phyloP scores from a whole-genome alignment of 345 rosid species.

The Euphorbia pulcherrima region DNA sequence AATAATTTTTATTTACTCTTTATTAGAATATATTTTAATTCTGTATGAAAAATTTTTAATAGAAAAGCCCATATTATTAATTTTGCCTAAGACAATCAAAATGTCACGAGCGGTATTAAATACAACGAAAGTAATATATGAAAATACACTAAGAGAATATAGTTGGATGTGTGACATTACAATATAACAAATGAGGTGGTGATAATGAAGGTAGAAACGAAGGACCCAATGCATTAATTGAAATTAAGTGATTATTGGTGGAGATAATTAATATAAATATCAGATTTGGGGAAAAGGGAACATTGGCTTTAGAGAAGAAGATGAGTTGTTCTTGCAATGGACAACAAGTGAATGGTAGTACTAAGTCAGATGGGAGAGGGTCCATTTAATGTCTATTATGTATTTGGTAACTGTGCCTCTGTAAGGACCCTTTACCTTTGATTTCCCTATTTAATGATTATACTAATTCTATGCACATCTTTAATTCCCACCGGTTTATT shows the following conservation, averaged over 20 bases:
- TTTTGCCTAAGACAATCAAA: no score
- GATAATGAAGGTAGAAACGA: slow-evolving; percentile 3
- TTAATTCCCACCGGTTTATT: neutral
- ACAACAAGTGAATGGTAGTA: neutral
- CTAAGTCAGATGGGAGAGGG: neutral
- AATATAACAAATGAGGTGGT: neutral
- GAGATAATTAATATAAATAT: neutral
- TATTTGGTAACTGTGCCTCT: neutral
- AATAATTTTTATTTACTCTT: no score
- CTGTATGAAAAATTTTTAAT: no score
- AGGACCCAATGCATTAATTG: slow-evolving; percentile 22
- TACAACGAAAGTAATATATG: no score
- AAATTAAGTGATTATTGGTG: slow-evolving; percentile 10
- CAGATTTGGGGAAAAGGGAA: slow-evolving; percentile 2
- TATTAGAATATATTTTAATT: no score
- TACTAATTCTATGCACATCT: neutral
- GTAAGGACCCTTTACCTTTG: neutral
- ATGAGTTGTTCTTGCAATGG: neutral
- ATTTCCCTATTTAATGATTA: slow-evolving; percentile 3
- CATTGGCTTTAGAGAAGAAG: neutral
- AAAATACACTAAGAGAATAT: no score
- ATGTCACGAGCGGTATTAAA: no score
- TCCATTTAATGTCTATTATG: neutral
- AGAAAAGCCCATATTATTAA: no score
- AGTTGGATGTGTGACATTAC: no score